Base-by-base conservation (phyloP, 2,329 filamentous ascomycete species). In the Stagonosporopsis vannaccii region DNA sequence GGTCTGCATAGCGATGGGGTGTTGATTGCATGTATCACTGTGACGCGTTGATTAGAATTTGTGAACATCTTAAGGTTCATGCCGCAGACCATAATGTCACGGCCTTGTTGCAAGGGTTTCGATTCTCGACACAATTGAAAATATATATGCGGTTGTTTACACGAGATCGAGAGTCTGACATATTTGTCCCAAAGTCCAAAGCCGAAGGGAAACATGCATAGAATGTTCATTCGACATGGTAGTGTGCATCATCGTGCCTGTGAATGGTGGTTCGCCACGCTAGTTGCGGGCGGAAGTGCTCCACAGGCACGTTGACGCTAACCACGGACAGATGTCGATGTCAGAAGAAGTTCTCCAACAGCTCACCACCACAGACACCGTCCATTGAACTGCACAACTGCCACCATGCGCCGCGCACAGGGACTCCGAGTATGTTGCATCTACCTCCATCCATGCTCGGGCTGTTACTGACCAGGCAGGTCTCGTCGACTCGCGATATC, bases 401-500 rank as follows among this genome's bases (percentile, higher is more conserved):
- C 39, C 40, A 63, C 45, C 44, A 74, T 75, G 72, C 63, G 68
- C 37, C 70, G 65, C 64, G 65, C 72, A 55, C 67, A 62, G 50
- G 66, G 60, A 51, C 60, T 73, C 32, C 61, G 69, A 61, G 71
- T 74, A 63, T 45, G 65, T 12, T 30, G 15, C 17, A 7, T 23
- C 35, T 13, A 4, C 12, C 11, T 51, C 20, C 19, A 22, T 4
- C 1, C 2, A 11, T 6, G 6, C 15, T 28, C 5, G 23, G 9
- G 4, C 19, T 8, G 4, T 3, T 2, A 36, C 53, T 51, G 32
- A 56, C n/a, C 22, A 26, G 26, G 25, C 33, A 77, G 74, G 68
- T 67, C 15, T 70, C 72, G 32, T 68, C 73, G 26, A 67, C 72
- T 57, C 73, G 72, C 60, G 67, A 75, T 50, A 62, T 77, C 44